Evolutionary conservation across 1,284 basidiomycete genomes (phyloP).

Genomic region (Kwoniella shivajii): DNA sequence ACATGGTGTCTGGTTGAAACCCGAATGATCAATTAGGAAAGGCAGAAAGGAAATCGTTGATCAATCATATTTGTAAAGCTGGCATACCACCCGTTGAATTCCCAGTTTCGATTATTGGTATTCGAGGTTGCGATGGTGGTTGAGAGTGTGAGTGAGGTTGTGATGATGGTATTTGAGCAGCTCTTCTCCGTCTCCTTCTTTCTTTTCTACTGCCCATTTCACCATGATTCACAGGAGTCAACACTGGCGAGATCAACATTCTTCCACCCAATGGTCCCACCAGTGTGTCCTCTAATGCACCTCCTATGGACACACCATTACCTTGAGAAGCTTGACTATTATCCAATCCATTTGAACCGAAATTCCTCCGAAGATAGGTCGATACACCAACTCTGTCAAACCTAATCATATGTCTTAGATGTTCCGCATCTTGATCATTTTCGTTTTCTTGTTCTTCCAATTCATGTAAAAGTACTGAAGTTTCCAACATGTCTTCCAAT

Average conservation of each 20-base stretch:
- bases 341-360: constrained; percentile 18
- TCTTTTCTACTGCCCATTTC: constrained; percentile 7
- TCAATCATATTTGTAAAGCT: constrained; percentile 4
- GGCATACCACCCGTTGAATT: constrained; percentile 1
- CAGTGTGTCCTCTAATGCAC: constrained; percentile 18
- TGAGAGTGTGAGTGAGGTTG: background rate
- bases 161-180: background rate
- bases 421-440: constrained; percentile 20
- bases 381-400: constrained; percentile 50
- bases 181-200: constrained; percentile 10
- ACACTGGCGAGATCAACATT: constrained; percentile 18
- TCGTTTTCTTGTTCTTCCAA: constrained; percentile 16
- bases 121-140: background rate
- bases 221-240: constrained; percentile 2
- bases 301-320: constrained; percentile 2
- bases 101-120: background rate
- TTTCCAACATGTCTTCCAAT: constrained; percentile 50
- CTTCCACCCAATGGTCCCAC: constrained; percentile 23
- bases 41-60: too few species aligned
- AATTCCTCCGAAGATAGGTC: constrained; percentile 44
- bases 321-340: background rate
- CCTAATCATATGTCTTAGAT: constrained; percentile 40
- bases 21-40: too few species aligned
- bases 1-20: too few species aligned
- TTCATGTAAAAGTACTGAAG: constrained; percentile 35